Base-by-base conservation (phyloP, 257 asterid genomes). In the Apocynum venetum region DNA sequence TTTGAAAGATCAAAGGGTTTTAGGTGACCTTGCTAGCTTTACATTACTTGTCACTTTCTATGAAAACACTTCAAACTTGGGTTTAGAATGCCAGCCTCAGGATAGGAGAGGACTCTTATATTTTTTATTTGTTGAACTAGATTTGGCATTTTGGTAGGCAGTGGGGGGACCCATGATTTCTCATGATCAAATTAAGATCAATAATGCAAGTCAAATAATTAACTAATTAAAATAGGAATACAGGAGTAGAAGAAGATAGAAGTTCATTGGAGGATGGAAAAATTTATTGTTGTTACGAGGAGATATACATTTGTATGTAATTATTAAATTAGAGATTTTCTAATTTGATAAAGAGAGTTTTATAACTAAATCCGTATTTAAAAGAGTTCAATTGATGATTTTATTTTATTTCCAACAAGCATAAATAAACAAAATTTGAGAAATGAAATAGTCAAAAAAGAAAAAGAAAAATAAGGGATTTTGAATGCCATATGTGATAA, bases 21-120 rank as follows among this genome's bases (percentile, higher is more conserved):
- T 76, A 81, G 81, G 80, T 80, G 49, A 80, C 56, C 76, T 69
- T 66, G 75, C 69, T 20, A 55, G 72, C 19, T 73, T 79, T 63
- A 25, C n/a, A 57, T 57, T 56, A 38, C 20, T 47, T 41, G 57
- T 77, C 69, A 57, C 31, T 43, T 53, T 41, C 67, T 4, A 6
- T 8, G 6, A 8, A 20, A 49, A 72, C 20, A 9, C 76, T 55
- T 74, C 4, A 38, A 20, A 57, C 25, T 19, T 63, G 8, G 53
- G 2, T 47, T 17, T 38, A 12, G 35, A 72, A 38, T 25, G 31
- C 31, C 75, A 71, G 64, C 47, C 6, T 17, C 70, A 64, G 2
- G 9, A 64, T 36, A 12, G 2, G 9, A 64, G 13, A 12, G 47
- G 47, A 10, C 46, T 5, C 35, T 64, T 6, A 1, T 12, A 35